These are phyloP conservation scores for Erythrophleum fordii DNA, from an alignment of 306 rosid species.

Conservation along the genomic window DNA sequence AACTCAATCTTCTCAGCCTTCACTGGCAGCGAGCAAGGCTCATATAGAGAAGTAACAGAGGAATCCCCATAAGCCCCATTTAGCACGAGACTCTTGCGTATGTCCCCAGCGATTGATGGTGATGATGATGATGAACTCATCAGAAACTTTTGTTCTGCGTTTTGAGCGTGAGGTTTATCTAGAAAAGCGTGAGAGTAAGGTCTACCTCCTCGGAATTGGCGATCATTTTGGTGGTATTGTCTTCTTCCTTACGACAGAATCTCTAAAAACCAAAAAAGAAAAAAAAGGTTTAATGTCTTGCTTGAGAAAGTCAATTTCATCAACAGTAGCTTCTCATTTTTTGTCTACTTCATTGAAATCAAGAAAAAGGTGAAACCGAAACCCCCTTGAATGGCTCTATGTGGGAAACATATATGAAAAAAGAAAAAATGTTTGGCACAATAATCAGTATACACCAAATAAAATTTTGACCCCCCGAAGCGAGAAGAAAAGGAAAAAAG, in stretches of 20 bases:
- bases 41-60: conserved; percentile 14
- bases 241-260: not conserved
- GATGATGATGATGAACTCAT: conserved; percentile 19
- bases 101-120: not conserved
- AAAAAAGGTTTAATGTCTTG: not conserved
- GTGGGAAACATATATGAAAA: not conserved
- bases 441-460: not conserved
- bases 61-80: conserved; percentile 8
- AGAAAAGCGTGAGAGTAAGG: conserved; percentile 1
- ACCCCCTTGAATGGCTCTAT: not conserved
- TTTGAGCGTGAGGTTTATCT: conserved; percentile 22
- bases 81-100: not conserved
- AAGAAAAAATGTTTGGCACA: conserved; percentile 25
- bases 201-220: conserved; percentile 29
- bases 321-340: not conserved
- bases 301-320: not conserved
- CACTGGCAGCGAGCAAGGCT: conserved; percentile 3
- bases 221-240: not conserved
- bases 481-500: not conserved
- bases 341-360: conserved; percentile 39
- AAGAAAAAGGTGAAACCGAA: conserved; percentile 1
- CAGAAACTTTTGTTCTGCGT: conserved; percentile 35
- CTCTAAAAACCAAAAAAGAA: conserved; percentile 1
- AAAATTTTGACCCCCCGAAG: not conserved
- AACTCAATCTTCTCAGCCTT: not conserved